A percentile compares a stretch with the other conserved stretches of the same genome.
Conservation (phyloP, 257 asterid species). For the Ilex aquifolium region DNA sequence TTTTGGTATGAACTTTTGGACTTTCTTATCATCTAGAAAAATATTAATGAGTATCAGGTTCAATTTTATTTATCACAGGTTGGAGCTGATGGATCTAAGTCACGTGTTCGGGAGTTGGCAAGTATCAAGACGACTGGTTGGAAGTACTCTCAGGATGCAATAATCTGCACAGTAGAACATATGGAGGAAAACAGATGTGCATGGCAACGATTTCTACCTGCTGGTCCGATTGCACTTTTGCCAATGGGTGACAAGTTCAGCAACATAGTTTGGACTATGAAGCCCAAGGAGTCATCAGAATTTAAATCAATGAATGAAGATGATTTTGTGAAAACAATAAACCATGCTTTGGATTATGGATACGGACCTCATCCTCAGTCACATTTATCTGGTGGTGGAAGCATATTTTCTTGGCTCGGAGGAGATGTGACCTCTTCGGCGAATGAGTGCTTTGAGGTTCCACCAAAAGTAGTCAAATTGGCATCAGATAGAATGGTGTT, state of each 20-base stretch:
- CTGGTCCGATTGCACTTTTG: conserved; percentile 91
- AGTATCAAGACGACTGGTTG: conserved; percentile 86
- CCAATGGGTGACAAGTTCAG: conserved; percentile 84
- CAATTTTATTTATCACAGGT: conserved; percentile 42
- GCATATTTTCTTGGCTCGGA: conserved; percentile 51
- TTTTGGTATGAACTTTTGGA: not conserved
- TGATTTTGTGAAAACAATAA: conserved; percentile 62
- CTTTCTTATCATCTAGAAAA: not conserved
- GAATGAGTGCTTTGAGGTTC: conserved; percentile 63
- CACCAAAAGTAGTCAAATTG: conserved; percentile 55
- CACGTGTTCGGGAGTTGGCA: conserved; percentile 84
- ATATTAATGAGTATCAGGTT: not conserved
- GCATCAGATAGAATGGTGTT: conserved; percentile 82
- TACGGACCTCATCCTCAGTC: conserved; percentile 81
- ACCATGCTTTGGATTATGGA: conserved; percentile 64
- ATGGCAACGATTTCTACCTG: conserved; percentile 89
- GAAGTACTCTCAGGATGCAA: conserved; percentile 87
- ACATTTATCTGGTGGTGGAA: conserved; percentile 20
- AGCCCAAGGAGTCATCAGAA: conserved; percentile 59
- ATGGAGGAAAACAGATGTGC: conserved; percentile 55
- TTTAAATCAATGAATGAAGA: conserved; percentile 56
- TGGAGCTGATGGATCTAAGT: conserved; percentile 96
- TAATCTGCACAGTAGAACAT: conserved; percentile 87
- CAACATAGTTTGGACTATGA: conserved; percentile 97
- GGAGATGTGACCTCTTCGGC: conserved; percentile 35